Conservation (phyloP, 306 rosid genomes). For the Acacia acuminata region DNA sequence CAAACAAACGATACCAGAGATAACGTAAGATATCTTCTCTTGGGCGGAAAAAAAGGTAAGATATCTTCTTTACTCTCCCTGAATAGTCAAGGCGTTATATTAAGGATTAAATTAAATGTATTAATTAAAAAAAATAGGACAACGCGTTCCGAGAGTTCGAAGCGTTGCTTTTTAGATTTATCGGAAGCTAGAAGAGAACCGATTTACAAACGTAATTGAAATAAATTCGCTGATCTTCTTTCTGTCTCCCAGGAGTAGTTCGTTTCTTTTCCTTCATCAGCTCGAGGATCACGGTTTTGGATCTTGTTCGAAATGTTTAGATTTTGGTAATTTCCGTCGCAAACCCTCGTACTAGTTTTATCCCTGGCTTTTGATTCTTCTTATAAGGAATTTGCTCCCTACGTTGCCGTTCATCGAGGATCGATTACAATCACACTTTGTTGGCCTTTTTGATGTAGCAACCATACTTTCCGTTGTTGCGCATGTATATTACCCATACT, state of each 20-base stretch:
- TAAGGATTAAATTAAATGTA: too few relatives aligned
- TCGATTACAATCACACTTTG: neutral
- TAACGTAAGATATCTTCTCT: too few relatives aligned
- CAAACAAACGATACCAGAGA: accelerated
- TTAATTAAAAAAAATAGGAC: neutral
- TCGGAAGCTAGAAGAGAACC: neutral
- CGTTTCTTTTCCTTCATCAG: constrained; percentile 17
- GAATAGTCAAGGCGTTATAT: too few relatives aligned
- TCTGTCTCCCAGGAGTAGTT: neutral
- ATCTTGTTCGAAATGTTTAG: constrained; percentile 52
- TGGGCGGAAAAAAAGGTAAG: too few relatives aligned
- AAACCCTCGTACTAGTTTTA: neutral
- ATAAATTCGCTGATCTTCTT: neutral
- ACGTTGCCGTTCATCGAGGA: neutral
- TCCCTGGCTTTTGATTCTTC: neutral
- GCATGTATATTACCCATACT: neutral
- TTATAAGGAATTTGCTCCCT: neutral
- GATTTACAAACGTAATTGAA: neutral
- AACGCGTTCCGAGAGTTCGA: neutral
- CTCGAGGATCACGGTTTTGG: constrained; percentile 15
- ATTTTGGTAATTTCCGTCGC: constrained; percentile 55
- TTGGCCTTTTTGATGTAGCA: neutral
- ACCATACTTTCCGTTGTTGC: neutral
- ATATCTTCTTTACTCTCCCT: too few relatives aligned
- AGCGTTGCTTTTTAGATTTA: neutral